Percentiles rank a stretch among this genome's conserved stretches.
Conservation (phyloP, 495 filamentous ascomycete genomes). For the Penicillium simplicissimum region DNA sequence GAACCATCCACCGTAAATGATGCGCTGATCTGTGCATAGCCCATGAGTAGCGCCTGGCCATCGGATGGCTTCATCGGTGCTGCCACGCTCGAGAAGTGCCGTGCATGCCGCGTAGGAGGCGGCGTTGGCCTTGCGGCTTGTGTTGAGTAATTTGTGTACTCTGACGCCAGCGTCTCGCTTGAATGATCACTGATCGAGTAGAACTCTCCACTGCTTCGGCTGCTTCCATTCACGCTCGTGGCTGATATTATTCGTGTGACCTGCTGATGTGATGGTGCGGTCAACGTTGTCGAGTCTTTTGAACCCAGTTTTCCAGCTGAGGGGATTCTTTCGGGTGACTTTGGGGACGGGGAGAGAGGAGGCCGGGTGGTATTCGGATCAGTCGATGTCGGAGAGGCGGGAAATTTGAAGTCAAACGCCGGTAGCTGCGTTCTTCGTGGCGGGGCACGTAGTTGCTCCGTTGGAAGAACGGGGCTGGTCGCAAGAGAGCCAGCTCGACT, state of each 20-base stretch:
- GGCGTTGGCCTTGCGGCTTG: constrained; percentile 41
- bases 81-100: constrained; percentile 61
- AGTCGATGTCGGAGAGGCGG: constrained; percentile 41
- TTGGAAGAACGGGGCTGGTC: constrained; percentile 31
- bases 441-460: constrained; percentile 30
- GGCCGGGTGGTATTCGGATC: constrained; percentile 35
- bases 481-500: constrained; percentile 29
- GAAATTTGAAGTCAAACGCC: constrained; percentile 71
- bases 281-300: constrained; percentile 22
- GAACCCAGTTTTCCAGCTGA: constrained; percentile 12
- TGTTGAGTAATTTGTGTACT: constrained; percentile 72
- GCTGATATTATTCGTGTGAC: constrained; percentile 74
- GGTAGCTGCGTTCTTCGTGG: constrained; percentile 41
- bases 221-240: constrained; percentile 63
- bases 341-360: constrained; percentile 38
- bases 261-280: constrained; percentile 53
- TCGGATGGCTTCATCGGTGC: constrained; percentile 44
- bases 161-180: constrained; percentile 87
- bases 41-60: constrained; percentile 91
- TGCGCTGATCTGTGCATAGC: constrained; percentile 92
- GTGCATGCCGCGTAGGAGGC: constrained; percentile 53
- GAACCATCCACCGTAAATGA: constrained; percentile 91
- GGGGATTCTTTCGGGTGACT: constrained; percentile 22
- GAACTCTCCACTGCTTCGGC: constrained; percentile 89
- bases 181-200: constrained; percentile 94